These are phyloP conservation scores for Suhomyces faveliae DNA, from an alignment of 805 yeast species.

Conservation along the genomic window DNA sequence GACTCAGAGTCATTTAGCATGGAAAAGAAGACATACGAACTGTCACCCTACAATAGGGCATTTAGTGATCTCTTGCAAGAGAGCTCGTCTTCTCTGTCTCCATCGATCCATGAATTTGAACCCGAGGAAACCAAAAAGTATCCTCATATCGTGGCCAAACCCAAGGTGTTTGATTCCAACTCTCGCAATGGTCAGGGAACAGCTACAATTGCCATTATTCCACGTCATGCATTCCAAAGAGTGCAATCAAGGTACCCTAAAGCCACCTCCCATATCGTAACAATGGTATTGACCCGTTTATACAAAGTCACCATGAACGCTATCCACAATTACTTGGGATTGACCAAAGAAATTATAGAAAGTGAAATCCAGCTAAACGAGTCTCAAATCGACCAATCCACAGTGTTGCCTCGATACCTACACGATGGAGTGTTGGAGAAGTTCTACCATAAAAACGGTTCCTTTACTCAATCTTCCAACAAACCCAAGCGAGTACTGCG, in stretches of 20 bases:
- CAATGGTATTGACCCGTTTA: constrained; percentile 82
- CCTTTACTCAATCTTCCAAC: neutral
- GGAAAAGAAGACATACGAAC: too few species aligned
- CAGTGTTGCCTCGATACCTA: constrained; percentile 54
- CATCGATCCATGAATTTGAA: too few species aligned
- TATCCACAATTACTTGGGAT: constrained; percentile 80
- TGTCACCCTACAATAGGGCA: neutral
- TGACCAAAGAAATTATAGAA: constrained; percentile 76
- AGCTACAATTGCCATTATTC: constrained; percentile 90
- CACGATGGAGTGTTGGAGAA: constrained; percentile 54
- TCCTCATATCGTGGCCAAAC: constrained; percentile 65
- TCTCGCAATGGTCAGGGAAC: constrained; percentile 6
- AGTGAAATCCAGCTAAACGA: constrained; percentile 69
- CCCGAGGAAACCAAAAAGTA: constrained; percentile 1
- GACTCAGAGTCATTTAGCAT: too few species aligned
- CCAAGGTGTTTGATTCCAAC: constrained; percentile 34
- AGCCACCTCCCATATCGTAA: constrained; percentile 90
- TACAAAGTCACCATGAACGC: constrained; percentile 91
- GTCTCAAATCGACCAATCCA: constrained; percentile 20
- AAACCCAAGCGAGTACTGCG: neutral
- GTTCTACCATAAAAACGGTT: constrained; percentile 18
- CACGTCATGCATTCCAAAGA: constrained; percentile 74
- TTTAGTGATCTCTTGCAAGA: constrained; percentile 7
- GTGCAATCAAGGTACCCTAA: constrained; percentile 76
- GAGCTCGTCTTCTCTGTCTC: constrained; percentile 7